A percentile compares a stretch with the other conserved stretches of the same genome.
Conservation (phyloP, 2,329 filamentous ascomycete species). For the Colletotrichum spaethianum region DNA sequence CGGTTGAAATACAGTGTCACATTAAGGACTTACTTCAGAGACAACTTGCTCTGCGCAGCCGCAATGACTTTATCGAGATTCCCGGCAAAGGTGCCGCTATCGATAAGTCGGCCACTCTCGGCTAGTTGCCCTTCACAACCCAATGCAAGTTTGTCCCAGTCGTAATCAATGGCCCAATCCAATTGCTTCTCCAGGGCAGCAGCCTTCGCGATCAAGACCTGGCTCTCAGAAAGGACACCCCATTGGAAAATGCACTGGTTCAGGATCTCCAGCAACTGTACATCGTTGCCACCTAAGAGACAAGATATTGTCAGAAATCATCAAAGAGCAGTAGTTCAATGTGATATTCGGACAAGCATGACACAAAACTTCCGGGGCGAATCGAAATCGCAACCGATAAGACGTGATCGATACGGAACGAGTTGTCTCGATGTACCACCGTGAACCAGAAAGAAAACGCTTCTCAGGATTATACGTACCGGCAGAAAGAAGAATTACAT, state of each 20-base stretch:
- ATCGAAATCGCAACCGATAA: not conserved
- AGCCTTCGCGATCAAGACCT: constrained; percentile 22
- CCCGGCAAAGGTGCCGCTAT: constrained; percentile 12
- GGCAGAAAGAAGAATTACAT: not conserved
- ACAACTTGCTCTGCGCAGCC: constrained; percentile 30
- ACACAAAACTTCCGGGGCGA: too few species aligned
- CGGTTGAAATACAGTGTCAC: not conserved
- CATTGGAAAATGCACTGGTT: constrained; percentile 43
- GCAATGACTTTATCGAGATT: constrained; percentile 23
- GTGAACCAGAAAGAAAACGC: not conserved
- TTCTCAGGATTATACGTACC: not conserved
- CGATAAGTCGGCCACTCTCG: constrained; percentile 15
- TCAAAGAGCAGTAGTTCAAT: not conserved
- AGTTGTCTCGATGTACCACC: not conserved
- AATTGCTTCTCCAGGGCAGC: constrained; percentile 8
- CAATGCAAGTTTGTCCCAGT: constrained; percentile 24
- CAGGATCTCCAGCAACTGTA: constrained; percentile 41
- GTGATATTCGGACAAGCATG: not conserved
- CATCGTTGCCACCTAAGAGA: constrained; percentile 31
- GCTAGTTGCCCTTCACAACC: not conserved
- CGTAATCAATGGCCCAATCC: constrained; percentile 14
- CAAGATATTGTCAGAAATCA: not conserved
- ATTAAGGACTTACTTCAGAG: constrained; percentile 19
- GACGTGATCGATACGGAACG: not conserved
- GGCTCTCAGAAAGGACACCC: constrained; percentile 14